These are phyloP conservation scores for Sarcomyxa edulis DNA, from an alignment of 768 basidiomycete species.

Conservation along the genomic window DNA sequence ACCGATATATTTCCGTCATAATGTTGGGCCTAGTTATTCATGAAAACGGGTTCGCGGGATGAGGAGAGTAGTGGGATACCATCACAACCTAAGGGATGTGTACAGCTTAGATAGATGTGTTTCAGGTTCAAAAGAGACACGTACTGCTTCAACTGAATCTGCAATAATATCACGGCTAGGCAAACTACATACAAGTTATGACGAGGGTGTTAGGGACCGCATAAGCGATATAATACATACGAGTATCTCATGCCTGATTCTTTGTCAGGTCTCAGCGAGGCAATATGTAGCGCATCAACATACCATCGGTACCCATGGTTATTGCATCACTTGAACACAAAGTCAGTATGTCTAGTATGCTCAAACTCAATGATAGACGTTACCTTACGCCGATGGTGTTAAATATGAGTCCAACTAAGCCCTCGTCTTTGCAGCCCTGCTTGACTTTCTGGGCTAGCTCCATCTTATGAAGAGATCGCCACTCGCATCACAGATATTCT, in stretches of 20 bases:
- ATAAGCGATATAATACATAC: constrained; percentile 35
- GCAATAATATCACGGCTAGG: constrained; percentile 88
- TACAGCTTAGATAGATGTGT: constrained; percentile 2
- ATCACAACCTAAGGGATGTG: constrained; percentile 41
- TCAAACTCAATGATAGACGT: too few species aligned
- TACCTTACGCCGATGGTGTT: constrained; percentile 87
- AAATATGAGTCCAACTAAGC: constrained; percentile 76
- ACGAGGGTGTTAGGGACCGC: too few species aligned
- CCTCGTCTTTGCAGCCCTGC: constrained; percentile 77
- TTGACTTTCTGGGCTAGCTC: constrained; percentile 78
- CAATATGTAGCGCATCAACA: too few species aligned
- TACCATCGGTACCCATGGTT: constrained; percentile 86
- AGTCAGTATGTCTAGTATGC: neutral
- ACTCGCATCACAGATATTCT: neutral
- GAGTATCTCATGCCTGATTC: constrained; percentile 81
- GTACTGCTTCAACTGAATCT: constrained; percentile 80
- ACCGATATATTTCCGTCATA: constrained; percentile 86
- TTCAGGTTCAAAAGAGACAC: constrained; percentile 9
- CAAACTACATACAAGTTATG: constrained; percentile 53
- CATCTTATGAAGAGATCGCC: constrained; percentile 40
- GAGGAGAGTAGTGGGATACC: constrained; percentile 25
- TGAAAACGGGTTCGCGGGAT: neutral
- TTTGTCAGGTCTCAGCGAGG: too few species aligned
- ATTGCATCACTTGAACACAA: constrained; percentile 62
- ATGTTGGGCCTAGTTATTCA: constrained; percentile 85